phyloP scores from a whole-genome alignment of 2,329 filamentous ascomycete species.

The Ilyonectria sp. region DNA sequence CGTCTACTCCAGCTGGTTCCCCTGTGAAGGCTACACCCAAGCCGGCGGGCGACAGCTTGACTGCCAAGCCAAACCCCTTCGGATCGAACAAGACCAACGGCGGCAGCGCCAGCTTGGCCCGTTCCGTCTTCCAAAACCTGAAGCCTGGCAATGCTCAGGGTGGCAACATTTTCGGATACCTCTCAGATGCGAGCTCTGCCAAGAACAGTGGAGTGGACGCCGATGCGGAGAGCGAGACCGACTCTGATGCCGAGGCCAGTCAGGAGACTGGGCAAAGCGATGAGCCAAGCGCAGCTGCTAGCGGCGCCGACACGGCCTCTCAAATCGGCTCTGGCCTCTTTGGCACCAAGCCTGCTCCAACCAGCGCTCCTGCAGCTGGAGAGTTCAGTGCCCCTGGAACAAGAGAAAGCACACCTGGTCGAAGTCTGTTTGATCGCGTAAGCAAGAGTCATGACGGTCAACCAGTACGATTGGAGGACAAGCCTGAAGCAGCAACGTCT shows the following conservation, averaged over 20 bases:
- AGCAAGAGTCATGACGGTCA: constrained; percentile 66
- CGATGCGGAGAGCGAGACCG: constrained; percentile 63
- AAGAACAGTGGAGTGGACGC: constrained; percentile 68
- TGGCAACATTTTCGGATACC: constrained; percentile 72
- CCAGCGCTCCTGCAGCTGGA: constrained; percentile 41
- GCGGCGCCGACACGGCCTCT: constrained; percentile 58
- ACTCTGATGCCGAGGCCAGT: constrained; percentile 60
- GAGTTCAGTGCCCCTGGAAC: constrained; percentile 58
- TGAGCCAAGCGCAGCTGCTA: constrained; percentile 60
- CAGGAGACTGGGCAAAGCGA: constrained; percentile 61
- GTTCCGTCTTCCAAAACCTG: constrained; percentile 60
- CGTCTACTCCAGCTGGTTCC: constrained; percentile 53
- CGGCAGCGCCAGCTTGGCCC: constrained; percentile 52
- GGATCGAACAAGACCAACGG: constrained; percentile 55
- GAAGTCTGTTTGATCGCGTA: constrained; percentile 71
- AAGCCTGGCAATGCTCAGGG: constrained; percentile 52
- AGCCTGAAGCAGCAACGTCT: constrained; percentile 39
- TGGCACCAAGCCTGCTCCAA: constrained; percentile 50
- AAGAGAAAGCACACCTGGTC: constrained; percentile 61
- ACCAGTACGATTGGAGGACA: constrained; percentile 59
- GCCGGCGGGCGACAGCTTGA: constrained; percentile 43
- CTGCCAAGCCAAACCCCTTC: constrained; percentile 53
- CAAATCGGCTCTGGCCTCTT: constrained; percentile 48
- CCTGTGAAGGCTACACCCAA: constrained; percentile 53
- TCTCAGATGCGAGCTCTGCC: constrained; percentile 70